phyloP scores from a whole-genome alignment of 345 rosid species.

The Eucalyptus marginata region DNA sequence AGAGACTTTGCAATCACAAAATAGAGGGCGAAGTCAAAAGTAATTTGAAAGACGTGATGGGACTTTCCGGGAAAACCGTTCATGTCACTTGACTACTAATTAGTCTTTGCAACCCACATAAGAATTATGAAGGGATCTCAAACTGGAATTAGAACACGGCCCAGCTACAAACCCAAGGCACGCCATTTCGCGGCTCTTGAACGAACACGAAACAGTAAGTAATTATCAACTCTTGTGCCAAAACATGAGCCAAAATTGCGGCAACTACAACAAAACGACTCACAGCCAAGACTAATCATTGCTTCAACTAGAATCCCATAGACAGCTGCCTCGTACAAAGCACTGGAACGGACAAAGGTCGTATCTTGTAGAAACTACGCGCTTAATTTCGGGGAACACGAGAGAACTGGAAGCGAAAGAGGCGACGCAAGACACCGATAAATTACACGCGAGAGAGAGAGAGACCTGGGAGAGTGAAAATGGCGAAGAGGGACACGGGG shows the following conservation, averaged over 20 bases:
- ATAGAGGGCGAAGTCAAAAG: background rate
- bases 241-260: background rate
- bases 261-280: background rate
- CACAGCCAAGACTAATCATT: background rate
- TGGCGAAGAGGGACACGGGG: background rate
- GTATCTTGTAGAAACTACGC: background rate
- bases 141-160: background rate
- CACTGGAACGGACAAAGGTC: background rate
- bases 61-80: background rate
- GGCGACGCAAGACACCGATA: background rate
- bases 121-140: background rate
- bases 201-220: background rate
- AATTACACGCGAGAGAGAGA: background rate
- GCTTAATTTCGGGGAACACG: background rate
- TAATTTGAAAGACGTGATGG: background rate
- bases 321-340: background rate
- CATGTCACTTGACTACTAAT: background rate
- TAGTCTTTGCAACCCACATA: background rate
- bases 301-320: background rate
- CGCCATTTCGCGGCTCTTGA: background rate
- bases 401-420: background rate
- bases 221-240: background rate
- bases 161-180: background rate
- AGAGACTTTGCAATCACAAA: background rate
- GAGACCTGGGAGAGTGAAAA: background rate